Conservation (phyloP, 768 basidiomycete species). For the Phylloporus rhodoxanthus region DNA sequence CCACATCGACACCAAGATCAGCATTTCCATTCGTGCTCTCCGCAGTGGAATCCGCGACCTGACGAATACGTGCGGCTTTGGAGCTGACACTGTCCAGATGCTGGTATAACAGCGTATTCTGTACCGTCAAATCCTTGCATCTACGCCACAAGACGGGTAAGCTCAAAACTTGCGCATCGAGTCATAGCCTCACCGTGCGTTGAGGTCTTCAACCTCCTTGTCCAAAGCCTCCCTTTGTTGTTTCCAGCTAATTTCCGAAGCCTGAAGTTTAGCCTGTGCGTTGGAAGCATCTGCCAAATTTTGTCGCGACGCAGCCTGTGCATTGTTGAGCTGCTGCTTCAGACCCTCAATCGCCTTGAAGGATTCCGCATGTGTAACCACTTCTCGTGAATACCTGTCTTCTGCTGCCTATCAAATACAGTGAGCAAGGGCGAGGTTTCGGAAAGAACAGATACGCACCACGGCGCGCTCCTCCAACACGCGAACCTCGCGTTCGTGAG, state of each 20-base stretch:
- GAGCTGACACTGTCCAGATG: constrained; percentile 81
- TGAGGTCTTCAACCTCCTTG: constrained; percentile 71
- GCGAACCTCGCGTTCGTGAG: constrained; percentile 61
- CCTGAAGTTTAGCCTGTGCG: constrained; percentile 61
- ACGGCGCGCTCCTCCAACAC: constrained; percentile 64
- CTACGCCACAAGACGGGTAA: constrained; percentile 32
- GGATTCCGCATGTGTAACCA: constrained; percentile 80
- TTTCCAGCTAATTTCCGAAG: constrained; percentile 76
- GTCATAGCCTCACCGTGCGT: constrained; percentile 47
- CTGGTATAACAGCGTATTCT: constrained; percentile 73
- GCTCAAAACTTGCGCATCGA: background rate
- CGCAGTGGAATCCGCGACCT: constrained; percentile 54
- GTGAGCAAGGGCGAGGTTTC: background rate
- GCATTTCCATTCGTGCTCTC: constrained; percentile 36
- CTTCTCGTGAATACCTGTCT: constrained; percentile 72
- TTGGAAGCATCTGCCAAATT: constrained; percentile 61
- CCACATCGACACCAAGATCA: constrained; percentile 46
- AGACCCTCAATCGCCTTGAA: constrained; percentile 66
- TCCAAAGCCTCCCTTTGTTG: constrained; percentile 72
- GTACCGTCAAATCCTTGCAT: constrained; percentile 64
- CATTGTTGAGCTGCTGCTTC: constrained; percentile 53
- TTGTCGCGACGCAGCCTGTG: constrained; percentile 53
- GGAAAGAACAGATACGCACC: constrained; percentile 32
- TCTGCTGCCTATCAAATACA: constrained; percentile 52
- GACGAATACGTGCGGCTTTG: constrained; percentile 75